phyloP scores from a whole-genome alignment of 2,329 filamentous ascomycete species.

The Phialophora expanda region DNA sequence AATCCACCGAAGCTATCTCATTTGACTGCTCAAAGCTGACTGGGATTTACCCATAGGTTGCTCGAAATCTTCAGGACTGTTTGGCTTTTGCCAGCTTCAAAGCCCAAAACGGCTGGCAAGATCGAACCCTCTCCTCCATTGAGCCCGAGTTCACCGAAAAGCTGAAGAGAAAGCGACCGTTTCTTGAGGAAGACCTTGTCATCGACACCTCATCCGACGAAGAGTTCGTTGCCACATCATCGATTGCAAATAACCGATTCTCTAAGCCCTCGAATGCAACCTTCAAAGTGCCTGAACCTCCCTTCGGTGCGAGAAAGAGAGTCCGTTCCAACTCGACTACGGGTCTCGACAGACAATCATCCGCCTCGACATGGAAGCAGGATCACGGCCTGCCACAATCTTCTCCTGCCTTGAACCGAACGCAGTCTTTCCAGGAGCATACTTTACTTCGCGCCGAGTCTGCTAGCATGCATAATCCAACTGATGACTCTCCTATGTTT shows the following conservation, averaged over 20 bases:
- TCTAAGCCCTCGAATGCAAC: constrained; percentile 43
- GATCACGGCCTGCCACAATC: constrained; percentile 79
- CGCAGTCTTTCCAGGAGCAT: constrained; percentile 73
- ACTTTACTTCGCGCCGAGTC: constrained; percentile 76
- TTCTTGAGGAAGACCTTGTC: constrained; percentile 74
- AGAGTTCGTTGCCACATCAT: constrained; percentile 70
- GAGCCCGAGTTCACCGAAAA: constrained; percentile 83
- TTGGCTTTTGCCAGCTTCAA: constrained; percentile 97
- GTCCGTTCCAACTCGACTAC: constrained; percentile 71
- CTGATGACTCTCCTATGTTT: constrained; percentile 45
- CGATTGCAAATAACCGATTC: constrained; percentile 57
- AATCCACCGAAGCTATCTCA: not conserved
- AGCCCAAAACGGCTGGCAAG: constrained; percentile 93
- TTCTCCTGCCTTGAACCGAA: constrained; percentile 76
- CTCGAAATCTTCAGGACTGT: constrained; percentile 87
- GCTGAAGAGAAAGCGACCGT: constrained; percentile 71
- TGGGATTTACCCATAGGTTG: constrained; percentile 68
- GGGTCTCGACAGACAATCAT: constrained; percentile 54
- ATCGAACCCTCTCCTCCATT: constrained; percentile 82
- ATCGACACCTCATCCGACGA: constrained; percentile 87
- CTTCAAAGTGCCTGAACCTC: constrained; percentile 52
- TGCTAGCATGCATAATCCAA: constrained; percentile 62
- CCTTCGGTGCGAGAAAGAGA: constrained; percentile 64
- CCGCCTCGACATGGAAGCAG: constrained; percentile 73
- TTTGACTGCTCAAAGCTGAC: constrained; percentile 32